Conservation (phyloP, 257 asterid species). For the Verbascum thapsus region DNA sequence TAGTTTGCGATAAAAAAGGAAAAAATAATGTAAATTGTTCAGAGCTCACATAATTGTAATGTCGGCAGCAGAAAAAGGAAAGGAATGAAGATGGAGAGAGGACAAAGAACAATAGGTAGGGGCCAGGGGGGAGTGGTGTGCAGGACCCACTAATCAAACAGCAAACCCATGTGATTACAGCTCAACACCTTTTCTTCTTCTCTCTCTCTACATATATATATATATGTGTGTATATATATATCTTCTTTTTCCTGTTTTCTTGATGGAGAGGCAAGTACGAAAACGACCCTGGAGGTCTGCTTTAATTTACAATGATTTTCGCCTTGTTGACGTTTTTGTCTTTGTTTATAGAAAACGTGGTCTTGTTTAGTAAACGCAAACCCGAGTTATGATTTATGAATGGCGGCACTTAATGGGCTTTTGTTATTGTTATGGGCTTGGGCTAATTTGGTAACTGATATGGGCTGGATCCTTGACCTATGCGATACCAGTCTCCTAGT, state of each 20-base stretch:
- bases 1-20: no score
- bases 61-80: conserved; percentile 50
- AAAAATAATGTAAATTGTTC: conserved; percentile 28
- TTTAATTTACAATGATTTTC: conserved; percentile 20
- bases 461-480: no score
- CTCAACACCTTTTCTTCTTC: conserved; percentile 35
- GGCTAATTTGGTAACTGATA: no score
- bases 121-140: conserved; percentile 27
- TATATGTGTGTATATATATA: no score
- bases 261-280: neutral
- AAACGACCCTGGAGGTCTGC: conserved; percentile 1
- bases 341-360: neutral
- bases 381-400: neutral
- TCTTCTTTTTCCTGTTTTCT: neutral
- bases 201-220: neutral
- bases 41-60: conserved; percentile 44
- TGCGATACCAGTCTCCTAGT: no score
- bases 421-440: neutral
- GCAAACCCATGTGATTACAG: conserved; percentile 66
- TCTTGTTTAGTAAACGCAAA: neutral
- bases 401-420: neutral
- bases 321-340: neutral
- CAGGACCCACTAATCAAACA: conserved; percentile 42
- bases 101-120: conserved; percentile 16
- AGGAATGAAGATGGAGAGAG: conserved; percentile 32